Conservation (phyloP, 1,284 basidiomycete species). For the Coniferiporia sulphurascens region DNA sequence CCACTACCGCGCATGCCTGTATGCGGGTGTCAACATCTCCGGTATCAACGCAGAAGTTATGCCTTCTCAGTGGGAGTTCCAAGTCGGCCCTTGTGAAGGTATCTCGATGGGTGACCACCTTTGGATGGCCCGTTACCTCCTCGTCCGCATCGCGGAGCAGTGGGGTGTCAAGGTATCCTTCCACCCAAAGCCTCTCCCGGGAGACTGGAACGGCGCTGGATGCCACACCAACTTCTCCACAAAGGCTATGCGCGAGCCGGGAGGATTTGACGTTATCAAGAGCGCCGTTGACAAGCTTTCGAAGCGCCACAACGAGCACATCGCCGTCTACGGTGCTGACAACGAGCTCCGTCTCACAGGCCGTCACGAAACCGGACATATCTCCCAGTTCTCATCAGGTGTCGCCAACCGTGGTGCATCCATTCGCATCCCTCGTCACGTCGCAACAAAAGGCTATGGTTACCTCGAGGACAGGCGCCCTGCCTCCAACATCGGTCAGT, state of each 20-base stretch:
- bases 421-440: constrained; percentile 92
- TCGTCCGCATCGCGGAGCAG: constrained; percentile 93
- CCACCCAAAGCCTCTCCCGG: constrained; percentile 98
- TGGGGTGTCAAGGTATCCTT: constrained; percentile 98
- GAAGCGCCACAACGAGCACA: constrained; percentile 85
- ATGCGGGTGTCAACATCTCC: constrained; percentile 96
- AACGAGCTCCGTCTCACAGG: constrained; percentile 94
- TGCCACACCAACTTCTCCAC: constrained; percentile 96
- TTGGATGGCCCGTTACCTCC: constrained; percentile 94
- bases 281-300: constrained; percentile 88
- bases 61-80: constrained; percentile 99
- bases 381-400: constrained; percentile 88
- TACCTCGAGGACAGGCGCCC: constrained; percentile 97
- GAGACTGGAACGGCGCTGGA: constrained; percentile 99
- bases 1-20: constrained; percentile 96
- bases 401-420: constrained; percentile 97
- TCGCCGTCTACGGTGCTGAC: constrained; percentile 95
- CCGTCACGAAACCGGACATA: constrained; percentile 96
- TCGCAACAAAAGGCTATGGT: constrained; percentile 87
- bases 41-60: constrained; percentile 99
- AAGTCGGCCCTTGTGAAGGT: constrained; percentile 96
- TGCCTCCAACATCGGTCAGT: constrained; percentile 93
- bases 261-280: constrained; percentile 94
- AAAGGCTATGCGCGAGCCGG: constrained; percentile 85
- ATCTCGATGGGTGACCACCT: constrained; percentile 99